Conservation (phyloP, 331 rosid genomes). For the Acacia pycnantha region DNA sequence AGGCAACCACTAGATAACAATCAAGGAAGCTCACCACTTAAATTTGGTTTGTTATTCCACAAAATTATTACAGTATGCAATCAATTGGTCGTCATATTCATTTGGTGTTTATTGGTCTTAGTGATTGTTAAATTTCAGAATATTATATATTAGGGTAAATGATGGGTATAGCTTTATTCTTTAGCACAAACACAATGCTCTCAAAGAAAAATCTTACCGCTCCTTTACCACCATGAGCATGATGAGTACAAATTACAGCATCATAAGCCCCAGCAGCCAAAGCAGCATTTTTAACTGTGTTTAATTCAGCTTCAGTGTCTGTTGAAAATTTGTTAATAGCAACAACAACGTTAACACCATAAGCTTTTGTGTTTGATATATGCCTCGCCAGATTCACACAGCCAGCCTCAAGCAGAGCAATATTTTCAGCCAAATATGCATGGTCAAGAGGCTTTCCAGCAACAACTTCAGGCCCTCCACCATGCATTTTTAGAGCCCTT, state of each 20-base stretch:
- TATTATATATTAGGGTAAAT: background rate
- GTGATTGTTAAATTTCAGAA: slow-evolving; percentile 14
- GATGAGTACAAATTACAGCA: slow-evolving; percentile 89
- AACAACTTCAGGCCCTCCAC: slow-evolving; percentile 93
- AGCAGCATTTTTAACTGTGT: slow-evolving; percentile 69
- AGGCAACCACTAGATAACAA: background rate
- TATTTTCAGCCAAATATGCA: slow-evolving; percentile 81
- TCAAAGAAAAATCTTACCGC: slow-evolving; percentile 62
- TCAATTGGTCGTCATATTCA: slow-evolving; percentile 1
- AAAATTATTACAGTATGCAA: background rate
- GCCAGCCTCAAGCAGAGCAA: slow-evolving; percentile 86
- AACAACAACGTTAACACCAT: slow-evolving; percentile 91
- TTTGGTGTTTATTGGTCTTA: background rate
- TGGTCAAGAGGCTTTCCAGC: slow-evolving; percentile 95
- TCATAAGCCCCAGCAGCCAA: slow-evolving; percentile 87
- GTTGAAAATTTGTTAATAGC: slow-evolving; percentile 90
- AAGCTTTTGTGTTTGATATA: slow-evolving; percentile 71
- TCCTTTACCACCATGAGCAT: slow-evolving; percentile 98
- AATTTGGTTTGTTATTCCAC: background rate
- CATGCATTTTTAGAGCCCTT: slow-evolving; percentile 98
- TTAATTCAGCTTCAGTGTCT: slow-evolving; percentile 84
- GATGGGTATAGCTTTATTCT: background rate
- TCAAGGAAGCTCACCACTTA: background rate
- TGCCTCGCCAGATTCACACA: slow-evolving; percentile 90
- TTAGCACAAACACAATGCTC: background rate